A percentile compares a stretch with the other conserved stretches of the same genome.
Conservation (phyloP, 257 asterid species). For the Primulina eburnea region DNA sequence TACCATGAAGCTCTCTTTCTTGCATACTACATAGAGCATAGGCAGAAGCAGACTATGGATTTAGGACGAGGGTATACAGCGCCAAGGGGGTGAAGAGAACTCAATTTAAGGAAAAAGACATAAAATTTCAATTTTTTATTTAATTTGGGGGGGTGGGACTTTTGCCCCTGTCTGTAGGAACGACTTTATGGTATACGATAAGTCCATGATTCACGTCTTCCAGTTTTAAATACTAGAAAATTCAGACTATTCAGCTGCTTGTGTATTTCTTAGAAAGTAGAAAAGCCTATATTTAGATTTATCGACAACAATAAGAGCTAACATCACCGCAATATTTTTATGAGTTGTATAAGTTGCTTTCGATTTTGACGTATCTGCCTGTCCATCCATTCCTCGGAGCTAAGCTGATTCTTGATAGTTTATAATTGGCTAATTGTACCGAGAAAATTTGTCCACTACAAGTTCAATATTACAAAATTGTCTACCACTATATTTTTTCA, state of each 20-base stretch:
- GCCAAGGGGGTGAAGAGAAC: neutral
- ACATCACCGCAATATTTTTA: slow-evolving; percentile 1
- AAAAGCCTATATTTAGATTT: slow-evolving; percentile 12
- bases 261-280: slow-evolving; percentile 1
- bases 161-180: neutral
- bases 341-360: slow-evolving; percentile 18
- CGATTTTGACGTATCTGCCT: slow-evolving; percentile 4
- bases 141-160: too few relatives aligned
- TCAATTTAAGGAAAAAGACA: neutral
- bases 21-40: neutral
- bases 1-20: neutral
- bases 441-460: neutral
- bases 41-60: neutral
- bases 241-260: neutral
- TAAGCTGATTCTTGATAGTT: slow-evolving; percentile 5
- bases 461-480: neutral
- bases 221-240: slow-evolving; percentile 16
- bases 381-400: neutral
- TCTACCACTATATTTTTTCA: neutral
- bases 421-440: neutral
- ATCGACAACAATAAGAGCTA: neutral
- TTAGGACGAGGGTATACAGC: neutral
- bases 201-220: slow-evolving; percentile 15
- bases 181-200: neutral
- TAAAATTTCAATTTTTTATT: too few relatives aligned